Evolutionary conservation across 1,284 basidiomycete species (phyloP), one percentile per base, ranked within the genome.

Genomic region (Gomphus bonarii): DNA sequence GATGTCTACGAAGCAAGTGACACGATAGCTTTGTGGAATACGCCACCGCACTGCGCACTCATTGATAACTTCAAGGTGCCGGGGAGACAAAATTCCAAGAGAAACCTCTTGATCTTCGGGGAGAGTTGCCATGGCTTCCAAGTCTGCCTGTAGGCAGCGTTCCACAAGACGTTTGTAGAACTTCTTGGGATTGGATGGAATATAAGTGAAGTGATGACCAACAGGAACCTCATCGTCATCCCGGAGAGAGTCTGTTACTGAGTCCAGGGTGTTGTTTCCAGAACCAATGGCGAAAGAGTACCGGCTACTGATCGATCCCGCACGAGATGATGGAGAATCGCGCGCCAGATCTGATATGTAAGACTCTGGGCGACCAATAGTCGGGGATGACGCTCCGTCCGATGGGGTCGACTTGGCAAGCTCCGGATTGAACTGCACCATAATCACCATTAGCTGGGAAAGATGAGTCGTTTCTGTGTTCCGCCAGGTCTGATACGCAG

Each of bases 31-130:
- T 54, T 87, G 80, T 8, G 85, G 80, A 57, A 99, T 84, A 56
- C 95, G 77, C 97, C 97, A 98, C 44, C 91, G 79, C 58, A 86
- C 66, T 1, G 92, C 92, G 64, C 93, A 95, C 65, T 95, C 89
- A 55, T 85, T 84, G 59, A 98, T 81, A 36, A 99, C 73, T 58
- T 91, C 86, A 47, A 91, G 76, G 67, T 98, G 93, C 16, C 78
- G 67, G 0, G 80, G 66, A 0, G 91, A 92, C n/a, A 99, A 72
- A 57, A 99, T 98, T 10, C 91, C 91, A 33, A 99, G 73, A 1
- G 93, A 92, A 3, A 99, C 95, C 71, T 99, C 94, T 63, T 98
- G 92, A 64, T 94, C 91, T 63, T 97, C 95, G 35, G 93, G 88
- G 36, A 97, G 84, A 48, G 88, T 85, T 10, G 84, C 84, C 85